Conservation (phyloP, 2,329 filamentous ascomycete species). For the Aureobasidium melanogenum region DNA sequence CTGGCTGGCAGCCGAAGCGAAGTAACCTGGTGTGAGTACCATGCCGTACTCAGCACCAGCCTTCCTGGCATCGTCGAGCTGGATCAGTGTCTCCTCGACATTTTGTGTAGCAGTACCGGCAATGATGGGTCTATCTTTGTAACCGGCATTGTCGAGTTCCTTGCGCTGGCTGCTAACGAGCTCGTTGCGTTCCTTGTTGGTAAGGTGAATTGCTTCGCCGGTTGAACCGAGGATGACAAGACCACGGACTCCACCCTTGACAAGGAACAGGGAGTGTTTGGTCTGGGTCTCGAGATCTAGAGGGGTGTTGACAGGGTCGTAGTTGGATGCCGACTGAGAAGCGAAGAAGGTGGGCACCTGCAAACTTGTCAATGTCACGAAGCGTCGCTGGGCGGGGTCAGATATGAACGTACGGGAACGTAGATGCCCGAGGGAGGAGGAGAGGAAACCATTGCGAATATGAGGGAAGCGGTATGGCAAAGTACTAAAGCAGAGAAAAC, state of each 20-base stretch:
- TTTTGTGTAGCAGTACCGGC: slow-evolving; percentile 54
- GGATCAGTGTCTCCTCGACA: slow-evolving; percentile 52
- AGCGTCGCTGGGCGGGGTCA: background rate
- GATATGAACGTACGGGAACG: slow-evolving; percentile 34
- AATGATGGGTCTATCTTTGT: slow-evolving; percentile 51
- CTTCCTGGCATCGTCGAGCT: slow-evolving; percentile 46
- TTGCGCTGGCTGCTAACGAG: slow-evolving; percentile 48
- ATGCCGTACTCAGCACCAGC: slow-evolving; percentile 55
- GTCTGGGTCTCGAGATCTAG: slow-evolving; percentile 52
- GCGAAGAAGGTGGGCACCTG: slow-evolving; percentile 57
- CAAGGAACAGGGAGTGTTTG: slow-evolving; percentile 51
- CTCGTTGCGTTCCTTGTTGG: slow-evolving; percentile 46
- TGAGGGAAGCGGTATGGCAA: no score
- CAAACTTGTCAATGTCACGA: background rate
- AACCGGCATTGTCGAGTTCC: slow-evolving; percentile 48
- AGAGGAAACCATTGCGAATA: slow-evolving; percentile 14
- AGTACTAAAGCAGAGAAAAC: background rate
- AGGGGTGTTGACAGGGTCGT: slow-evolving; percentile 38
- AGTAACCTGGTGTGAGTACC: slow-evolving; percentile 57
- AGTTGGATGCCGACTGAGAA: slow-evolving; percentile 33
- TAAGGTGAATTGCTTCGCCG: slow-evolving; percentile 55
- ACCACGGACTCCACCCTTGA: slow-evolving; percentile 50
- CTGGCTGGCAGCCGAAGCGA: slow-evolving; percentile 50
- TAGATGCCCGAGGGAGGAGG: slow-evolving; percentile 48
- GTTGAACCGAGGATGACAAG: slow-evolving; percentile 56